Evolutionary conservation across 139 green algal species (phyloP).

Genomic region (Coccomyxa sp.): DNA sequence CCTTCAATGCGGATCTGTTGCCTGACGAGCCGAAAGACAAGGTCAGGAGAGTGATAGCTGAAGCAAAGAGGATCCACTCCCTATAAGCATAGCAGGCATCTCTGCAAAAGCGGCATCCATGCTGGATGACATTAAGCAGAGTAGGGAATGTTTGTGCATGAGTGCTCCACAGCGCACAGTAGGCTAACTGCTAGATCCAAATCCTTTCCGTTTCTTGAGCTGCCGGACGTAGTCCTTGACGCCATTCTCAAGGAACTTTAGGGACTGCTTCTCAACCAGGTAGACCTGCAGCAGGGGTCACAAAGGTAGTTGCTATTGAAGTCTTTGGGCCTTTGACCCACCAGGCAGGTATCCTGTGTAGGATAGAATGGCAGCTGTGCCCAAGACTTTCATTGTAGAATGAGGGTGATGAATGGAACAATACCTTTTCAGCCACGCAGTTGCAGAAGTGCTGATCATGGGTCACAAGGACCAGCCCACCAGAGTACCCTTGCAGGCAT

Average conservation of each 20-base stretch:
- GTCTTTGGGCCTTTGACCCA: background rate
- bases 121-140: too few species aligned
- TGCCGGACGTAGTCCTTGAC: background rate
- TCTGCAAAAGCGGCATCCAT: too few species aligned
- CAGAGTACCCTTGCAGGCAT: slow-evolving; percentile 17
- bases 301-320: background rate
- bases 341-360: background rate
- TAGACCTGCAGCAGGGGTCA: background rate
- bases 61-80: slow-evolving; percentile 32
- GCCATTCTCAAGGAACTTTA: background rate
- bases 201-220: too few species aligned
- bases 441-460: slow-evolving; percentile 43
- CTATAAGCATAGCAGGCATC: too few species aligned
- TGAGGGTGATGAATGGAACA: background rate
- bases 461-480: slow-evolving; percentile 39
- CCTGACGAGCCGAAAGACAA: slow-evolving; percentile 47
- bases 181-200: too few species aligned
- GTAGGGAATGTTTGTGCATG: too few species aligned
- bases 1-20: slow-evolving; percentile 34
- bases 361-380: background rate
- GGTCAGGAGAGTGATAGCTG: slow-evolving; percentile 24
- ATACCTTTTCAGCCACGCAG: slow-evolving; percentile 10
- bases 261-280: background rate
- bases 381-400: background rate
- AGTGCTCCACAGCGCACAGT: too few species aligned